Evolutionary conservation across 176 grass and related monocot genomes (phyloP).

Genomic region (Rhynchospora tenuis): DNA sequence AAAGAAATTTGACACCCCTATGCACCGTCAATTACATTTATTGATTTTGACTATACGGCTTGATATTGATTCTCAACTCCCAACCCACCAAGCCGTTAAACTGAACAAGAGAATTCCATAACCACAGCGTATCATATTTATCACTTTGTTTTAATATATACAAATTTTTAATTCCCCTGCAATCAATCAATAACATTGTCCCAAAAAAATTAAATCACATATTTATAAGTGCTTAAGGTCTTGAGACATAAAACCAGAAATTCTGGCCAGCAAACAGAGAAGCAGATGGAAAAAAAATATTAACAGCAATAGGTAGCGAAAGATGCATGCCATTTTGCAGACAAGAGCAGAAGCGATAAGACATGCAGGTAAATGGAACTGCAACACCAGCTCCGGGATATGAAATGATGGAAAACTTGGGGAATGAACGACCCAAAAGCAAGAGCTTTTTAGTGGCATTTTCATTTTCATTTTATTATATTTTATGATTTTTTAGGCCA

Average conservation of each 20-base stretch:
- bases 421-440: not conserved
- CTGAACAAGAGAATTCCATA: too few relatives aligned
- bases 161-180: not conserved
- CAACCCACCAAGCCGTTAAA: not conserved
- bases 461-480: not conserved
- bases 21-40: not conserved
- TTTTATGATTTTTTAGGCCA: not conserved
- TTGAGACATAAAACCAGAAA: not conserved
- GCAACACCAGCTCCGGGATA: not conserved
- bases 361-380: not conserved
- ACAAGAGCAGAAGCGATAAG: conserved; percentile 4
- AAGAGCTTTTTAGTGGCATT: not conserved
- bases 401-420: not conserved
- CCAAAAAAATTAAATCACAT: not conserved
- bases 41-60: not conserved
- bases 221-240: not conserved
- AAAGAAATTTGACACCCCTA: not conserved
- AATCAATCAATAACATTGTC: not conserved
- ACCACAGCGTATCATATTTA: too few relatives aligned
- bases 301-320: not conserved
- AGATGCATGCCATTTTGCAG: not conserved
- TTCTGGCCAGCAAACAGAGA: not conserved
- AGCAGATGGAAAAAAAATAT: not conserved
- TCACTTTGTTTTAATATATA: too few relatives aligned
- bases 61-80: not conserved